A percentile compares a stretch with the other conserved stretches of the same genome.
Conservation (phyloP, 108 stramenopile genomes). For the Conticribra guillardii region DNA sequence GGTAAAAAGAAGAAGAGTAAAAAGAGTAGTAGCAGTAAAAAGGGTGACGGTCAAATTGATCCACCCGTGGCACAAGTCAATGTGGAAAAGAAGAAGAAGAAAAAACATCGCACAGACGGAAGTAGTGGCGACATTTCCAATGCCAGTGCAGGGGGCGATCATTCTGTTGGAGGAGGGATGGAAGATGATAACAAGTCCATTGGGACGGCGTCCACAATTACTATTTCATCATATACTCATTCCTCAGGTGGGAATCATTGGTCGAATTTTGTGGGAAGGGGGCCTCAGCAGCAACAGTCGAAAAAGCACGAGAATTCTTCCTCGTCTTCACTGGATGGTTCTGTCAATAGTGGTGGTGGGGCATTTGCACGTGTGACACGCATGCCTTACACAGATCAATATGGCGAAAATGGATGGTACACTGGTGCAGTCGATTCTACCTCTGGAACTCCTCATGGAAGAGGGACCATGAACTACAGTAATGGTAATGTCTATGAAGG, state of each 20-base stretch:
- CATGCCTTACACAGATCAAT: slow-evolving; percentile 44
- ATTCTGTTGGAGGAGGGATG: slow-evolving; percentile 1
- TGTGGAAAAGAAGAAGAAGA: slow-evolving; percentile 27
- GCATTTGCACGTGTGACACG: slow-evolving; percentile 37
- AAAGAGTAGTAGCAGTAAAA: too few relatives aligned
- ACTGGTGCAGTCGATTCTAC: slow-evolving; percentile 36
- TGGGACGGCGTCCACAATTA: slow-evolving; percentile 44
- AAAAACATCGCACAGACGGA: slow-evolving; percentile 3
- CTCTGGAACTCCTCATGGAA: slow-evolving; percentile 36
- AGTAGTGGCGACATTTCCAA: slow-evolving; percentile 31
- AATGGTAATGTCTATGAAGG: slow-evolving; percentile 35
- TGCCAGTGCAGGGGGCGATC: slow-evolving; percentile 1
- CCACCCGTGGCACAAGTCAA: slow-evolving; percentile 1
- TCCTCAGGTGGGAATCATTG: slow-evolving; percentile 20
- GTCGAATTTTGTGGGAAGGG: slow-evolving; percentile 17
- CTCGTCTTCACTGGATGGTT: neutral
- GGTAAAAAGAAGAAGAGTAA: too few relatives aligned
- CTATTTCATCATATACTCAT: slow-evolving; percentile 31
- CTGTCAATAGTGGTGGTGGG: neutral
- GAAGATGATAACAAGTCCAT: slow-evolving; percentile 26
- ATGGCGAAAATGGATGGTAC: slow-evolving; percentile 45
- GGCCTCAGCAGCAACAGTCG: too few relatives aligned
- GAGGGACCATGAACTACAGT: slow-evolving; percentile 45
- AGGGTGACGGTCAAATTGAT: slow-evolving; percentile 6
- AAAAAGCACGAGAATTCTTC: neutral